Conservation (phyloP, 2,329 filamentous ascomycete genomes). For the Calonectria hongkongensis region DNA sequence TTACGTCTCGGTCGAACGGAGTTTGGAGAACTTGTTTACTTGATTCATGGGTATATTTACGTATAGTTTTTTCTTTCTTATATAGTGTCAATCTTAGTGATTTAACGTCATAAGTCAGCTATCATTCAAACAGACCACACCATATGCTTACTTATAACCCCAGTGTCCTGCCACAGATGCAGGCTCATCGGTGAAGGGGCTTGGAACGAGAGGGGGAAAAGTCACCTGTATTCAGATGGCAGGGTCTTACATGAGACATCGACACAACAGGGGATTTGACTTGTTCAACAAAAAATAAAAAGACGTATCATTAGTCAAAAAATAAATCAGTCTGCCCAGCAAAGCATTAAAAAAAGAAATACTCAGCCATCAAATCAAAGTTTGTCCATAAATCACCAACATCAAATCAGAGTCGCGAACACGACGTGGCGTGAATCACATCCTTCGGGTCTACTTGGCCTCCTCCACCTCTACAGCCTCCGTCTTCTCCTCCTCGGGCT, state of each 20-base stretch:
- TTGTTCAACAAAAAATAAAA: background rate
- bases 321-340: background rate
- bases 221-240: too few species aligned
- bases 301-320: constrained; percentile 2
- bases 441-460: background rate
- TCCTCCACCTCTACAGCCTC: constrained; percentile 25
- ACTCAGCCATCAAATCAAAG: constrained; percentile 14
- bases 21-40: background rate
- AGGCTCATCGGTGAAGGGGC: too few species aligned
- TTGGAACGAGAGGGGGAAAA: too few species aligned
- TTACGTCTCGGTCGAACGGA: background rate
- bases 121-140: too few species aligned
- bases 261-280: too few species aligned
- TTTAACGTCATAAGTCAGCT: too few species aligned
- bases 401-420: background rate
- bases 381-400: background rate
- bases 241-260: too few species aligned
- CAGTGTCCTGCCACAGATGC: too few species aligned
- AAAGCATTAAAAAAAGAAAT: constrained; percentile 12
- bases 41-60: background rate
- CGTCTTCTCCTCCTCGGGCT: constrained; percentile 49
- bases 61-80: background rate
- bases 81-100: background rate
- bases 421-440: background rate
- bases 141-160: too few species aligned